Percentiles rank a stretch among this genome's conserved stretches.
These are phyloP conservation scores for Rosa rugosa DNA, from an alignment of 306 rosid genomes.

Conservation along the genomic window DNA sequence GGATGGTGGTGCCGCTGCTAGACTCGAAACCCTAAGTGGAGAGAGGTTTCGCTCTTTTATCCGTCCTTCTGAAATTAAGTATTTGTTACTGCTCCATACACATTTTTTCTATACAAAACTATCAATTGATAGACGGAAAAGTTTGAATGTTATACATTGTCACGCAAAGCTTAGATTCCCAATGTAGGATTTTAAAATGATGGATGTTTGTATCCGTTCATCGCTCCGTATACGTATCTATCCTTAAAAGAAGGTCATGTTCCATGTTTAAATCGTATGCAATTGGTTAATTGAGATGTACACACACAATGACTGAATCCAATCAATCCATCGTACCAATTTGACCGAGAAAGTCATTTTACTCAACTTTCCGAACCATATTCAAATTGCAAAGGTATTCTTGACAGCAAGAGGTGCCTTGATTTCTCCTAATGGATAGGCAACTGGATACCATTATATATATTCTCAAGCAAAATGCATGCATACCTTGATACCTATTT, in stretches of 20 bases:
- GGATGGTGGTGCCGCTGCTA: no score
- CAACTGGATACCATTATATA: slow-evolving; percentile 2
- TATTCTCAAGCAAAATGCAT: background rate
- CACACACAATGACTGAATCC: background rate
- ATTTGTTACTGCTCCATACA: no score
- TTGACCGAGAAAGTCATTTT: background rate
- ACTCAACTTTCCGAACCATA: background rate
- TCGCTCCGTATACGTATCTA: background rate
- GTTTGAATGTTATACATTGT: background rate
- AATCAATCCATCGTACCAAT: background rate
- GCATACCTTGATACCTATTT: background rate
- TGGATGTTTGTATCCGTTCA: background rate
- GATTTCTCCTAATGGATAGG: slow-evolving; percentile 1
- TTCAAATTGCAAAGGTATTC: background rate
- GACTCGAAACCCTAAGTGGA: no score
- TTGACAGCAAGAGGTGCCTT: background rate
- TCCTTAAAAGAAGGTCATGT: background rate
- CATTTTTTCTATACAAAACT: no score
- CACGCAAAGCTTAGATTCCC: background rate
- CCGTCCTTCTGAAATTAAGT: no score
- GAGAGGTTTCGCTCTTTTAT: no score
- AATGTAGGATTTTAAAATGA: background rate
- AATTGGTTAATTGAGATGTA: background rate
- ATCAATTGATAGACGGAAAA: background rate
- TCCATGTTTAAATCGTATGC: background rate